These are phyloP conservation scores for Claviceps pazoutovae DNA, from an alignment of 2,329 filamentous ascomycete species.

Conservation along the genomic window DNA sequence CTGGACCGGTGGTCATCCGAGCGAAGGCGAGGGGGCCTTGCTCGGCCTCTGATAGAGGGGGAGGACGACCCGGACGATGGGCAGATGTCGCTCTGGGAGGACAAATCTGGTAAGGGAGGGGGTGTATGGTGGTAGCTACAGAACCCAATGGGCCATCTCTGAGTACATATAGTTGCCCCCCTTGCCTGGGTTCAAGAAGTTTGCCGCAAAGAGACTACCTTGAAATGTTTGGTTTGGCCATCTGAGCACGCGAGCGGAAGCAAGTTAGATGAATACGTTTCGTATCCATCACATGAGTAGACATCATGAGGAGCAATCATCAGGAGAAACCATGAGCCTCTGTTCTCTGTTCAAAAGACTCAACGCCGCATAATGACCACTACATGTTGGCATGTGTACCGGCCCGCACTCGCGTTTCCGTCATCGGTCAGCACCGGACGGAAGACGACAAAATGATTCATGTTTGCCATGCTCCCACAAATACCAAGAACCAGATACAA, in stretches of 20 bases:
- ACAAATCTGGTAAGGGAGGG: slow-evolving; percentile 23
- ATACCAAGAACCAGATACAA: no score
- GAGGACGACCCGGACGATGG: slow-evolving; percentile 18
- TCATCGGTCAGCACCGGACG: background rate
- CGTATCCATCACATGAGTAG: no score
- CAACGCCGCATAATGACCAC: slow-evolving; percentile 1
- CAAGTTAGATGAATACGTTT: no score
- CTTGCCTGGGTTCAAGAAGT: no score
- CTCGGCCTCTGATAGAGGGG: slow-evolving; percentile 29
- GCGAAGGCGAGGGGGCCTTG: slow-evolving; percentile 39
- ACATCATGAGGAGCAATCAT: background rate
- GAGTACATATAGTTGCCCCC: no score
- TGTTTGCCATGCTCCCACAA: no score
- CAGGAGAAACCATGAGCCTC: background rate
- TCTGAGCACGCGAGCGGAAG: no score
- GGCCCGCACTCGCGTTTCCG: background rate
- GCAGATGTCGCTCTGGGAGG: slow-evolving; percentile 23
- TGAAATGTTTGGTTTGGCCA: no score
- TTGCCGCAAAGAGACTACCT: no score
- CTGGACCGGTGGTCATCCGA: slow-evolving; percentile 48
- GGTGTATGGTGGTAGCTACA: slow-evolving; percentile 24
- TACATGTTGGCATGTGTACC: background rate
- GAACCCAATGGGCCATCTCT: background rate
- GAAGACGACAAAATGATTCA: background rate
- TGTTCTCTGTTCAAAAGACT: background rate